Base-by-base conservation (phyloP, 345 rosid species). In the Brassica nigra region DNA sequence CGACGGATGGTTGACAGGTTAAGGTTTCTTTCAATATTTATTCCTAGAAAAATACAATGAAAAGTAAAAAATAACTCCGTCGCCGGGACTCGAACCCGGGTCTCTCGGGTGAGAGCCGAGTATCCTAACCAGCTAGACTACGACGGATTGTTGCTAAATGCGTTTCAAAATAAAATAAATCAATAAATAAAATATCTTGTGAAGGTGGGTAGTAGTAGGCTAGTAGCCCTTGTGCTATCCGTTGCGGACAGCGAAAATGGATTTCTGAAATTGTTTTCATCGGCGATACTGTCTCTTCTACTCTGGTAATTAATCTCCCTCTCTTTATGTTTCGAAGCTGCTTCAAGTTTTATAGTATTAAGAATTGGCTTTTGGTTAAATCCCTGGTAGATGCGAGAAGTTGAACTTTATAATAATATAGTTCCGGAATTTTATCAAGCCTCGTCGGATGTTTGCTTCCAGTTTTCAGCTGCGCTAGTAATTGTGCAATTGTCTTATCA, bases 41-140 rank as follows among this genome's bases (percentile, higher is more conserved):
- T n/a, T n/a, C n/a, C n/a, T n/a, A n/a, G n/a, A n/a, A n/a, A n/a
- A n/a, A n/a, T n/a, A n/a, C n/a, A n/a, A 0, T 3, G 4, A 4
- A n/a, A 33, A 1, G 0, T 1, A 5, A 68, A 6, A 54, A 75
- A 27, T 11, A 0, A 0, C 90, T 87, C 90, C 88, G 86, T 86
- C 87, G 90, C 89, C 88, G 88, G 90, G 90, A 89, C 70, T 87
- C 62, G 86, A 88, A 91, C 88, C 87, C 87, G 88, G 85, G 88
- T 85, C 90, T 80, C 82, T 87, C 86, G 85, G 86, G 87, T 85
- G 96, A 88, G 88, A 89, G 92, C 91, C 91, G 85, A 88, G 85
- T 88, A 89, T 86, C 92, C 91, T 87, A 80, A 87, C 91, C 91
- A 73, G 31, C 94, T 85, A 82, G 85, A 82, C 85, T 82, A 82